Conservation (phyloP, 495 filamentous ascomycete genomes). For the Penicillium coprophilum region DNA sequence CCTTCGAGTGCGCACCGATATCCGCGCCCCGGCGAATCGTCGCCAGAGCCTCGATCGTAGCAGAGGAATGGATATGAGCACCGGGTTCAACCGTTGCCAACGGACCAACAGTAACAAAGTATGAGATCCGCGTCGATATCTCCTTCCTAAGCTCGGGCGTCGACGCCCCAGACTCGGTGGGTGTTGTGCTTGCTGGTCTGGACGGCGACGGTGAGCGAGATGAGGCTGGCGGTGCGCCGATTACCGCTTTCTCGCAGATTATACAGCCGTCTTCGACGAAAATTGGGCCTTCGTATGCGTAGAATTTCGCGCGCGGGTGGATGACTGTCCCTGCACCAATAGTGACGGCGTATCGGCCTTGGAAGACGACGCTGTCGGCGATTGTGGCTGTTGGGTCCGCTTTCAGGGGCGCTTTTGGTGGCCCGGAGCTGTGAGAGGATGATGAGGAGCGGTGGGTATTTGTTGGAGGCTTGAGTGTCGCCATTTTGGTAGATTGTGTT, state of each 20-base stretch:
- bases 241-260: conserved; percentile 66
- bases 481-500: conserved; percentile 19
- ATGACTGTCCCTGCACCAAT: conserved; percentile 73
- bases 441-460: conserved; percentile 28
- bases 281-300: conserved; percentile 66
- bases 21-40: conserved; percentile 31
- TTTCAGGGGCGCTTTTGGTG: conserved; percentile 58
- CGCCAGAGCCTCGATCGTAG: conserved; percentile 36
- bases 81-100: conserved; percentile 36
- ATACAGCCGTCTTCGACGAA: conserved; percentile 72
- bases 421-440: conserved; percentile 23
- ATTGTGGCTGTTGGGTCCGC: conserved; percentile 70
- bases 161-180: background rate
- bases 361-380: conserved; percentile 70
- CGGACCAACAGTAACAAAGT: conserved; percentile 38
- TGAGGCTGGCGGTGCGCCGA: conserved; percentile 51
- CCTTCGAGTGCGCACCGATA: conserved; percentile 42
- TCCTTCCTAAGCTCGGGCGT: conserved; percentile 9
- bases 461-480: conserved; percentile 33
- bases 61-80: conserved; percentile 37
- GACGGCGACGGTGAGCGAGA: conserved; percentile 14
- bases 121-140: conserved; percentile 34
- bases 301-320: conserved; percentile 74
- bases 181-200: conserved; percentile 1
- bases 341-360: conserved; percentile 68